Percentiles rank a stretch among this genome's conserved stretches.
phyloP scores from a whole-genome alignment of 805 yeast species.

The Cyberlindnera suaveolens region DNA sequence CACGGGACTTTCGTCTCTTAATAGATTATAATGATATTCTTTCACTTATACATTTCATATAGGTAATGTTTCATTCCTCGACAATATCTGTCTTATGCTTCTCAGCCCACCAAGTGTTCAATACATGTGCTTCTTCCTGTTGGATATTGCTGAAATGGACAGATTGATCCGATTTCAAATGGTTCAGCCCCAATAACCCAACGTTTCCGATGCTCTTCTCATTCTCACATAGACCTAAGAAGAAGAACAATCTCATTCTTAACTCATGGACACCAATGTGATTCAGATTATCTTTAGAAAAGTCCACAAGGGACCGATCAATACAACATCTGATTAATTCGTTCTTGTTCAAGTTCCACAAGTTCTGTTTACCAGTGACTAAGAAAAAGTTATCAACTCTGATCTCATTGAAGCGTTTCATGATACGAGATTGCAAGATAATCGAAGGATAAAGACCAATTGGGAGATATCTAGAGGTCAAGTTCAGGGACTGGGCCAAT shows the following conservation, averaged over 20 bases:
- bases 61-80: not conserved
- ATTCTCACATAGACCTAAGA: constrained; percentile 34
- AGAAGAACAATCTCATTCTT: constrained; percentile 34
- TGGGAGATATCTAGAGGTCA: constrained; percentile 37
- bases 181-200: constrained; percentile 30
- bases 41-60: not conserved
- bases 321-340: constrained; percentile 51
- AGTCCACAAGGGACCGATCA: constrained; percentile 48
- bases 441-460: constrained; percentile 31
- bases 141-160: constrained; percentile 7
- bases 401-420: constrained; percentile 36
- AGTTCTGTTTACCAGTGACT: constrained; percentile 24
- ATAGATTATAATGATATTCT: no score
- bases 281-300: constrained; percentile 27
- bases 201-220: constrained; percentile 22
- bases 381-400: constrained; percentile 46
- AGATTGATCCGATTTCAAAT: constrained; percentile 6
- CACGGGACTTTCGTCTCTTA: no score
- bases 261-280: constrained; percentile 28
- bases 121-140: constrained; percentile 5
- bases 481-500: constrained; percentile 31
- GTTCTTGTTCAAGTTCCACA: constrained; percentile 40
- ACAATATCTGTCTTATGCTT: constrained; percentile 3
- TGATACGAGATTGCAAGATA: constrained; percentile 30
- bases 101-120: constrained; percentile 14